Percentiles rank a stretch among this genome's conserved stretches.
Conservation (phyloP, 495 filamentous ascomycete genomes). For the Endocarpon pusillum region DNA sequence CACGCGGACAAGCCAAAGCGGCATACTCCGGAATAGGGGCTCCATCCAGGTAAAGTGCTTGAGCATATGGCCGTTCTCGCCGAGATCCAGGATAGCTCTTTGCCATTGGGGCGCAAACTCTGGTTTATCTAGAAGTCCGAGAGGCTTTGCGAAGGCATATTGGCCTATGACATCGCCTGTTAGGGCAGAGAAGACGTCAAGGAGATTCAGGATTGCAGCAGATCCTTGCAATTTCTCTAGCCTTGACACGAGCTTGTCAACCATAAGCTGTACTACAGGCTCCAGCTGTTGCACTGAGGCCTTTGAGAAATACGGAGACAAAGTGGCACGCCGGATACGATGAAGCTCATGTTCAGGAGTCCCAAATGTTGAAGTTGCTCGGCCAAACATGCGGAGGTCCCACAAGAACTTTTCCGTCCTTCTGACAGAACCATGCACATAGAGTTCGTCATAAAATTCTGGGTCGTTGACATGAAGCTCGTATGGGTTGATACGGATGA, state of each 20-base stretch:
- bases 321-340: conserved; percentile 18
- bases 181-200: conserved; percentile 19
- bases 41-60: conserved; percentile 12
- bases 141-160: conserved; percentile 15
- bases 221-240: conserved; percentile 1
- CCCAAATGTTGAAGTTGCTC: conserved; percentile 12
- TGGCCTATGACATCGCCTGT: conserved; percentile 24
- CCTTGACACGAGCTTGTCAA: conserved; percentile 3
- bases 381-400: conserved; percentile 3
- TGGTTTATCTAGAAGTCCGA: conserved; percentile 2
- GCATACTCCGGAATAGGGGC: conserved; percentile 6
- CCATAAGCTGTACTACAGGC: conserved; percentile 10
- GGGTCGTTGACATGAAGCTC: conserved; percentile 7
- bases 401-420: conserved; percentile 4
- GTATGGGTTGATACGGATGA: conserved; percentile 6
- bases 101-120: conserved; percentile 4
- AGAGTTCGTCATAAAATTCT: conserved; percentile 3
- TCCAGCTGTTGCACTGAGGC: conserved; percentile 16
- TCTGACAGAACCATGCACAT: conserved; percentile 1
- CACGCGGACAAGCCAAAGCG: conserved; percentile 3
- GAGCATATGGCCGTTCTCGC: conserved; percentile 3
- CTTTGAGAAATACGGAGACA: conserved; percentile 29
- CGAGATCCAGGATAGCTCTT: conserved; percentile 1
- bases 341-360: conserved; percentile 30
- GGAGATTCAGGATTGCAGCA: conserved; percentile 18